Evolutionary conservation across 169 alveolate species (phyloP), one percentile per base, ranked within the genome.

Genomic region (Hammondia hammondi): DNA sequence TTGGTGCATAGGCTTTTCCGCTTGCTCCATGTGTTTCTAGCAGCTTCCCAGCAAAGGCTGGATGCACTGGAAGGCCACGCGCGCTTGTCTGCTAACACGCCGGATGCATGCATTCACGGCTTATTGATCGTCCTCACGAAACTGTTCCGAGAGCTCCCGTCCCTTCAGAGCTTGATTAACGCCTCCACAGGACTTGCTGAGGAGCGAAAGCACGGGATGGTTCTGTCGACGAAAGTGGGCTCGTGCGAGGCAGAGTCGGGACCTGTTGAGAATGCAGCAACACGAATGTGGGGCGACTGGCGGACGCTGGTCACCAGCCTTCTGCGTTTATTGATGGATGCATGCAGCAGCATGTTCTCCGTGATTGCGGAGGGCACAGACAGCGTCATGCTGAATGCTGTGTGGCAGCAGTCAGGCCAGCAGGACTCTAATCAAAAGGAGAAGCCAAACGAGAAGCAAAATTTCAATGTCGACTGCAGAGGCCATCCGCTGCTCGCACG

Each of bases 81-180:
- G 5, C 70, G 71, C 43, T 70, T 82, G 14, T 82, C 71, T 19
- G 70, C 70, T 6, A 9, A 82, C 10, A 45, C 90, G 5, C 70
- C 90, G 1, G 70, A 82, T 45, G 90, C 90, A n/a, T 82, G 90
- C 90, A 35, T 82, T 43, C 90, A 82, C 70, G 90, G 90, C 43
- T 52, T 82, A 35, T 70, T 82, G 32, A 14, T 82, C 71, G 70
- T 35, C n/a, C 90, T 82, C 71, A 24, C 90, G 43, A 82, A 46
- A 52, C 70, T 82, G 32, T 52, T 82, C 70, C 72, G 43, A n/a
- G 71, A 82, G 57, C 90, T 82, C 45, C 90, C 90, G 7, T 21
- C 90, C n/a, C 90, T 82, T 27, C 45, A 17, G 35, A 19, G 35
- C 90, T 67, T 67, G 32, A 67, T 67, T 29, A 6, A 27, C 12